Percentiles rank a stretch among this genome's conserved stretches.
Conservation (phyloP, 805 yeast species). For the Pichia scutulata region DNA sequence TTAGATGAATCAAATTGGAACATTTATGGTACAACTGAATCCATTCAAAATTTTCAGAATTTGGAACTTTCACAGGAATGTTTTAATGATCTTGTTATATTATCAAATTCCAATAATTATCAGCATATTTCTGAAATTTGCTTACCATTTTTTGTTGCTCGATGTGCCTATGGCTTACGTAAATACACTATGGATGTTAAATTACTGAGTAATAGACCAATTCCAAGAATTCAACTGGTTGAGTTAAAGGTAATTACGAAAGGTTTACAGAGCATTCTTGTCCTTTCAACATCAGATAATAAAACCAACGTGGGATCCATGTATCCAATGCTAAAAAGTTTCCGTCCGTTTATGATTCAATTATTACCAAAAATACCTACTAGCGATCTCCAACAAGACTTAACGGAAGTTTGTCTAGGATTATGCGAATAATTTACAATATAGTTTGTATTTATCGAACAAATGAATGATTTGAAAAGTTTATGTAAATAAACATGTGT, state of each 20-base stretch:
- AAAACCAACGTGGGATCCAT: neutral
- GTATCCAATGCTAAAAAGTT: neutral
- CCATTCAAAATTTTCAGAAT: slow-evolving; percentile 37
- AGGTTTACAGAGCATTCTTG: slow-evolving; percentile 30
- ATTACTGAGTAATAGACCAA: slow-evolving; percentile 54
- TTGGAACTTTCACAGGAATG: slow-evolving; percentile 46
- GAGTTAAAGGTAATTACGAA: slow-evolving; percentile 47
- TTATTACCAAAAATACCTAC: neutral
- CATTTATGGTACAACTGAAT: slow-evolving; percentile 58
- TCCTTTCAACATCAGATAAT: neutral
- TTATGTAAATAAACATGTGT: neutral
- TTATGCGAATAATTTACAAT: neutral
- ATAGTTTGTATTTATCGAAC: neutral
- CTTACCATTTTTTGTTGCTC: slow-evolving; percentile 43
- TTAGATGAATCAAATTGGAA: slow-evolving; percentile 37
- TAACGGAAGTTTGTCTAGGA: neutral
- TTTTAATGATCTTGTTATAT: slow-evolving; percentile 41
- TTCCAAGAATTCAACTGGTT: slow-evolving; percentile 53
- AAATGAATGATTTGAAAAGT: neutral
- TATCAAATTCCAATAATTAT: slow-evolving; percentile 27
- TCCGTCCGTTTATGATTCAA: neutral
- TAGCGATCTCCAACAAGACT: neutral
- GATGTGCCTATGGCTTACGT: slow-evolving; percentile 55
- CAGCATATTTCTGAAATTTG: slow-evolving; percentile 22
- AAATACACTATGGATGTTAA: slow-evolving; percentile 57